phyloP scores from a whole-genome alignment of 202 grass and related monocot species.

The Hordeum pubiflorum region DNA sequence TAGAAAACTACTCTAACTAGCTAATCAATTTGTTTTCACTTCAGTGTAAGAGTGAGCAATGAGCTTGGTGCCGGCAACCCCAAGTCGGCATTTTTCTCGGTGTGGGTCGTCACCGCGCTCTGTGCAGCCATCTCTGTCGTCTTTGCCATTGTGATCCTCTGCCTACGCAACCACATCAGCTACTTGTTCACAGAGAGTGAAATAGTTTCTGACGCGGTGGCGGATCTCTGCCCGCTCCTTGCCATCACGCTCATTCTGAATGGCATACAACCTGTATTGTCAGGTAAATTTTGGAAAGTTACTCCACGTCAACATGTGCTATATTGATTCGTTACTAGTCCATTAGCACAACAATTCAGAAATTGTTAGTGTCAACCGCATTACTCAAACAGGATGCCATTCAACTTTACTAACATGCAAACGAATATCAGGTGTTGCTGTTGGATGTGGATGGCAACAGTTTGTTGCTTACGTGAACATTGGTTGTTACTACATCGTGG shows the following conservation, averaged over 20 bases:
- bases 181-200: slow-evolving; percentile 79
- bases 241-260: slow-evolving; percentile 67
- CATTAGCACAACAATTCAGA: neutral
- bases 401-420: neutral
- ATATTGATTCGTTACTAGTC: neutral
- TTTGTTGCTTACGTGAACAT: slow-evolving; percentile 87
- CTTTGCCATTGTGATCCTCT: slow-evolving; percentile 41
- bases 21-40: neutral
- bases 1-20: neutral
- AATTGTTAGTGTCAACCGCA: neutral
- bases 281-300: slow-evolving; percentile 33
- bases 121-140: slow-evolving; percentile 24
- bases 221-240: slow-evolving; percentile 55
- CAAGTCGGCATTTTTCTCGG: slow-evolving; percentile 60
- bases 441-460: slow-evolving; percentile 90
- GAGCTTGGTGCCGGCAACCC: slow-evolving; percentile 79
- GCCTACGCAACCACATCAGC: slow-evolving; percentile 57
- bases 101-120: slow-evolving; percentile 50
- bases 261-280: slow-evolving; percentile 82
- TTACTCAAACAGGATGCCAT: neutral
- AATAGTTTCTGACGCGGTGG: slow-evolving; percentile 53
- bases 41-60: slow-evolving; percentile 78
- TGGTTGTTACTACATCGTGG: slow-evolving; percentile 70
- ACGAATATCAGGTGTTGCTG: slow-evolving; percentile 51
- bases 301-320: neutral